Evolutionary conservation across 208 protist species (phyloP).

Genomic region (Acanthamoeba lugdunensis): DNA sequence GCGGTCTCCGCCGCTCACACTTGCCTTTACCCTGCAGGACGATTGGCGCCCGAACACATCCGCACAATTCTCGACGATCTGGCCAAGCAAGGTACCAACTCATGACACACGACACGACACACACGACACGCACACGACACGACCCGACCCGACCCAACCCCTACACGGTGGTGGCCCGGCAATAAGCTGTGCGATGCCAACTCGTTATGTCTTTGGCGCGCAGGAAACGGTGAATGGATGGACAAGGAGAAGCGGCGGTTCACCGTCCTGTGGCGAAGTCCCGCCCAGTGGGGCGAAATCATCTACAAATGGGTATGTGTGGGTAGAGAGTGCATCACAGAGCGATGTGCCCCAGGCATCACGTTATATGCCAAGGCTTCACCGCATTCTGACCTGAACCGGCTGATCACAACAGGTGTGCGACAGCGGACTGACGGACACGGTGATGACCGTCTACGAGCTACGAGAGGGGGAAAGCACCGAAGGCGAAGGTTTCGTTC

Average conservation of each 20-base stretch:
- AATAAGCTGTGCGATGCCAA: background rate
- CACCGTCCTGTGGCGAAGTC: constrained; percentile 50
- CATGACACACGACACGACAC: background rate
- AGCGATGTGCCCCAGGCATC: too few relatives aligned
- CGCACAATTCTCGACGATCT: constrained; percentile 11
- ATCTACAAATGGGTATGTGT: constrained; percentile 50
- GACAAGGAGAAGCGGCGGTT: constrained; percentile 40
- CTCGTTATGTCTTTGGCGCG: background rate
- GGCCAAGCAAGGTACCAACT: background rate
- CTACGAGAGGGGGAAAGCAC: constrained; percentile 15
- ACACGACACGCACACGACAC: background rate
- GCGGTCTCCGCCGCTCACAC: background rate
- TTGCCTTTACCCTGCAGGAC: background rate
- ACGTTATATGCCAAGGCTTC: too few relatives aligned
- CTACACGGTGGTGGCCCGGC: background rate
- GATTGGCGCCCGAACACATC: constrained; percentile 4
- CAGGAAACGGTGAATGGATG: constrained; percentile 23
- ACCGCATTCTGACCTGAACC: background rate
- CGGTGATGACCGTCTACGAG: constrained; percentile 52
- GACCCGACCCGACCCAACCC: background rate
- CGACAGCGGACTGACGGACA: constrained; percentile 39
- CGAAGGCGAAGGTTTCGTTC: background rate
- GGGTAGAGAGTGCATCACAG: too few relatives aligned
- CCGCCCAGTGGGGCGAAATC: constrained; percentile 31
- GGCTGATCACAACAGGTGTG: background rate